Conservation (phyloP, 2,329 filamentous ascomycete genomes). For the Fusarium albosuccineum region DNA sequence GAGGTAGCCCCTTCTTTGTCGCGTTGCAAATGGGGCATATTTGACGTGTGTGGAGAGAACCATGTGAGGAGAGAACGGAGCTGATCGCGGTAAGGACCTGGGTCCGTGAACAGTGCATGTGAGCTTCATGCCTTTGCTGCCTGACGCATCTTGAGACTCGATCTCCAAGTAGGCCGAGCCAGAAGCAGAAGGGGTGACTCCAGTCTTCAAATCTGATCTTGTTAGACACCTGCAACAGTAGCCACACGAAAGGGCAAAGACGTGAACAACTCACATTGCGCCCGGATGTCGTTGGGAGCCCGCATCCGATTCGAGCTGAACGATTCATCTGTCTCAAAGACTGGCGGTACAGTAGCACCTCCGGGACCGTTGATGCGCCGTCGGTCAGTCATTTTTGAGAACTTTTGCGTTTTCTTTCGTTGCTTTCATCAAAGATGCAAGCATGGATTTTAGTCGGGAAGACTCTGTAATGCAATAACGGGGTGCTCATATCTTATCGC, state of each 20-base stretch:
- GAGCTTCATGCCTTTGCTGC: constrained; percentile 82
- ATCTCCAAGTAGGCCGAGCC: constrained; percentile 90
- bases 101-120: constrained; percentile 95
- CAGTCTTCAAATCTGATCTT: constrained; percentile 83
- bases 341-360: constrained; percentile 79
- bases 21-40: constrained; percentile 93
- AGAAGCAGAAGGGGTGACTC: constrained; percentile 91
- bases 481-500: constrained; percentile 17
- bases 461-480: constrained; percentile 34
- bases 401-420: constrained; percentile 10
- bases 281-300: constrained; percentile 79
- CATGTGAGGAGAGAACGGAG: constrained; percentile 91
- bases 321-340: constrained; percentile 70
- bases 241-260: constrained; percentile 1
- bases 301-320: constrained; percentile 65
- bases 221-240: constrained; percentile 26
- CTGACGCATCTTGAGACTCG: constrained; percentile 62
- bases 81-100: constrained; percentile 87
- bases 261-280: constrained; percentile 77
- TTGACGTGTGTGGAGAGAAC: constrained; percentile 95
- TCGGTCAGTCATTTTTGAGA: constrained; percentile 77
- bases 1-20: constrained; percentile 84
- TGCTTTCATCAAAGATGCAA: constrained; percentile 7
- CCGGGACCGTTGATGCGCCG: constrained; percentile 90
- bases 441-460: constrained; percentile 37